Base-by-base conservation (phyloP, 768 basidiomycete species). In the Suillus plorans region DNA sequence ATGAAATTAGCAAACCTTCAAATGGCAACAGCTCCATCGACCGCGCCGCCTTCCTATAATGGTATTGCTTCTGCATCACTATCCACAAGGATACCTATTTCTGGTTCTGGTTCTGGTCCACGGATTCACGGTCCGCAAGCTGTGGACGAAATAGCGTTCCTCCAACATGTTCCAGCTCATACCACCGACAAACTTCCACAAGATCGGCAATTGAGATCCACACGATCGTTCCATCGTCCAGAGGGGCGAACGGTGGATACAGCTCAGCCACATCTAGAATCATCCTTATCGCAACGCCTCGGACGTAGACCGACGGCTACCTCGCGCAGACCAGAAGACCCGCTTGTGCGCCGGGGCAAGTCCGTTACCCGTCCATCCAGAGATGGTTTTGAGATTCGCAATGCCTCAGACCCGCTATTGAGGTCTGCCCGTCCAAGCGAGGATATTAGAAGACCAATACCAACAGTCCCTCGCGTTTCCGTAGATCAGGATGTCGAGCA, bases 151-250 rank as follows among this genome's bases (percentile, higher is more conserved):
- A 47, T 61, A 37, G 9, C 56, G 18, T 64, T 67, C 56, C 58
- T 63, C 31, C 75, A 72, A 64, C 73, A 71, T 36, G 68, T 62
- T 62, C 55, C 66, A 8, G 42, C 69, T 31, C 71, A 74, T 36
- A 63, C 69, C 60, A 66, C 73, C 52, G 63, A 73, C 22, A 44
- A 52, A 10, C 25, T 68, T 47, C 52, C 72, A 10, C 73, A 71
- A 39, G 71, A 73, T 16, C 69, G 67, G 61, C 53, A 74, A 4
- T 68, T 90, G 36, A 83, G 83, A 22, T 76, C 82, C 25, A 79
- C 78, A 81, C 82, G 86, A 20, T 91, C 90, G 9, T 88, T 92
- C 78, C 88, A 86, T 69, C 84, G 81, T 41, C 73, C 80, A 12
- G 75, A 81, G 55, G 70, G 74, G 55, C 74, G 78, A 41, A 64